phyloP scores from a whole-genome alignment of 129 eudicot species.

The Ambrosia trifida region DNA sequence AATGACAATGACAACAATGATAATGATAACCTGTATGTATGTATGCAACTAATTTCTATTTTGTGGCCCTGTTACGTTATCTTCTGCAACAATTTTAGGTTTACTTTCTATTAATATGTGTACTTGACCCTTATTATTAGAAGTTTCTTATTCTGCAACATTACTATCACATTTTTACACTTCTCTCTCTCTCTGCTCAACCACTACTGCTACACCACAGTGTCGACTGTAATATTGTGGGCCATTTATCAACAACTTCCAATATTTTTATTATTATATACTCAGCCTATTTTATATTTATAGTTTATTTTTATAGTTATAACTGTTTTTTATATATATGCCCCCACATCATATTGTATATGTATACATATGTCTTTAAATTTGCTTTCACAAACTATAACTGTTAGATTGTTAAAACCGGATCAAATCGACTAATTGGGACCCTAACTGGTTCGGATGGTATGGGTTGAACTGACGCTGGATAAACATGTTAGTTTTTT shows the following conservation, averaged over 20 bases:
- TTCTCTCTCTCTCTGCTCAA: constrained; percentile 27
- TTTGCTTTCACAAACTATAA: no score
- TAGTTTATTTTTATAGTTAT: neutral
- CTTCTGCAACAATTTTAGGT: neutral
- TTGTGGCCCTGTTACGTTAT: neutral
- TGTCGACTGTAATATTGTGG: constrained; percentile 29
- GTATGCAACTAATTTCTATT: neutral
- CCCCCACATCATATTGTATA: no score
- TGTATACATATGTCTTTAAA: no score
- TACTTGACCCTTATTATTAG: neutral
- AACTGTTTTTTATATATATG: no score
- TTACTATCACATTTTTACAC: constrained; percentile 26
- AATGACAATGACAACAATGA: neutral
- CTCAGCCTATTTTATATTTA: neutral
- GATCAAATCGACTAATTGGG: no score
- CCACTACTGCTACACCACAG: constrained; percentile 18
- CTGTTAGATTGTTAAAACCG: no score
- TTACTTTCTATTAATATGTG: constrained; percentile 10
- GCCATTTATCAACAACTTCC: constrained; percentile 17
- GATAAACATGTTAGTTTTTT: no score
- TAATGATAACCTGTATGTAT: neutral
- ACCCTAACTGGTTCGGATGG: no score
- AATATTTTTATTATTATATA: neutral
- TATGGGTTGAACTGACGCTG: no score
- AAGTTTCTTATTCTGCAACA: constrained; percentile 31